Evolutionary conservation across 2,329 filamentous ascomycete genomes (phyloP).

Genomic region (Colletotrichum musicola): DNA sequence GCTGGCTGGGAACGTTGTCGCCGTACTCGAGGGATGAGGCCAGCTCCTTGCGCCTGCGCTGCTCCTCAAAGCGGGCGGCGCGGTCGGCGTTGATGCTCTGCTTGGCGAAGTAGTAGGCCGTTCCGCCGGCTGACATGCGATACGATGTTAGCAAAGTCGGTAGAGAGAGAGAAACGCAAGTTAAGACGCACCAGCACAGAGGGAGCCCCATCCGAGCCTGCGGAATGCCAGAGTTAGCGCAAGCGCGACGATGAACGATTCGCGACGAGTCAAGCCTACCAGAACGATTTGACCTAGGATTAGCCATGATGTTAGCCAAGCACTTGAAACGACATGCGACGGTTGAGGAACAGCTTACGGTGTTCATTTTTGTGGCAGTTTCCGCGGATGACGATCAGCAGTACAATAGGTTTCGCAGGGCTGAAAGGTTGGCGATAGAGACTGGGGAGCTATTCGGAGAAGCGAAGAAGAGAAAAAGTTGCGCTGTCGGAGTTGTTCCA

Average conservation of each 20-base stretch:
- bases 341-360: constrained; percentile 54
- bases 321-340: constrained; percentile 39
- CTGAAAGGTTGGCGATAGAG: constrained; percentile 6
- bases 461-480: constrained; percentile 15
- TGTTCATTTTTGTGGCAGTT: constrained; percentile 62
- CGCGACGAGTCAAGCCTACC: constrained; percentile 57
- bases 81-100: constrained; percentile 93
- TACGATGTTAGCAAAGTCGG: constrained; percentile 11
- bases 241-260: constrained; percentile 8
- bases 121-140: constrained; percentile 77
- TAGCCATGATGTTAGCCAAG: constrained; percentile 37
- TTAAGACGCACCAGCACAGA: constrained; percentile 78
- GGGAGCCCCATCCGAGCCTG: constrained; percentile 92
- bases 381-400: constrained; percentile 5
- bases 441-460: background rate
- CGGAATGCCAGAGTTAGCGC: constrained; percentile 38
- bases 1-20: constrained; percentile 50
- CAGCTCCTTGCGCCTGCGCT: constrained; percentile 72
- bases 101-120: constrained; percentile 97
- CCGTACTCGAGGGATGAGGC: constrained; percentile 67
- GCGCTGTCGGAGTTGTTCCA: constrained; percentile 13
- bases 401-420: background rate
- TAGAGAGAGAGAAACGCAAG: constrained; percentile 26
- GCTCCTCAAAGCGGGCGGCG: constrained; percentile 76
- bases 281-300: constrained; percentile 73